Base-by-base conservation (phyloP, 2,329 filamentous ascomycete genomes). In the Trichoderma arundinaceum region DNA sequence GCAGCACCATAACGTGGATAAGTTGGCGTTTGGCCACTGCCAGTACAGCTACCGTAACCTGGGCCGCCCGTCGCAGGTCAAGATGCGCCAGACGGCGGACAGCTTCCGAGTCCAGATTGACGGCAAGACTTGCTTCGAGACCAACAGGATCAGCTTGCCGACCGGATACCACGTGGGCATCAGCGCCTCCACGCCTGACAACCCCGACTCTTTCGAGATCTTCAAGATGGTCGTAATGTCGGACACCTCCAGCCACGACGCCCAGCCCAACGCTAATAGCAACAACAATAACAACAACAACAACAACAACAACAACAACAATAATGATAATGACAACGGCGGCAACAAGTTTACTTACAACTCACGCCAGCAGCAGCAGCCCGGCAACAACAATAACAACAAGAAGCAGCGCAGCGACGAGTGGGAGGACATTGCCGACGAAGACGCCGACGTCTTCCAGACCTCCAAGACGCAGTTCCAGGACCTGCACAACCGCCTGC, bases 1-100 rank as follows among this genome's bases (percentile, higher is more conserved):
- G 74, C 83, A 84, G 65, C 90, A 94, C 71, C 84, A 88, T 70
- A 90, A 87, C 72, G 88, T 97, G 15, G 94, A 97, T 78, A 88
- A 86, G 71, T 84, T 97, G 60, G 91, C 94, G 15, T 99, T 99
- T 76, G 95, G 93, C 13, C 92, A 97, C 79, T 99, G 95, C 82
- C 86, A 90, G 73, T 95, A 95, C 77, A 79, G 87, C 52, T 99
- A 97, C 82, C 91, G 95, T 71, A 99, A 99, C 78, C 84, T 96
- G 22, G 95, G 95, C 17, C 87, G 91, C 5, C 90, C 93, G 15
- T 93, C 92, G 53, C 87, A 91, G 72, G 79, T 99, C 74, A 91
- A 90, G 77, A 76, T 99, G 74, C 81, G 80, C 66, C 91, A 92
- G 74, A 86, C 85, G 17, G 78, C 82, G 49, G 82, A 82, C 49